Conservation (phyloP, 805 yeast species). For the Saccharomyces kudriavzevii region DNA sequence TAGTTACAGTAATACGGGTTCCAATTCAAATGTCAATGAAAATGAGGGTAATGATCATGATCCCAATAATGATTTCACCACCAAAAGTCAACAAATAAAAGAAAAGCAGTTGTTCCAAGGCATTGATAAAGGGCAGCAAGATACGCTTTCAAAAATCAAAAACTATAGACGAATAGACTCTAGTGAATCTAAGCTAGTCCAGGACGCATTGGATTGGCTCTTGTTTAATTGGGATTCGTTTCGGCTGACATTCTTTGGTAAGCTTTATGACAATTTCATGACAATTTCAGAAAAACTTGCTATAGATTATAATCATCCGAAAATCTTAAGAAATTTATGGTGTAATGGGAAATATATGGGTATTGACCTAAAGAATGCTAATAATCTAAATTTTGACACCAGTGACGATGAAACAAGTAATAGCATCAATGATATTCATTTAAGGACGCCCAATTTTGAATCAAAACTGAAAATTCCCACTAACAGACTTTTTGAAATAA, state of each 20-base stretch:
- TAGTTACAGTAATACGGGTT: neutral
- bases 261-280: conserved; percentile 43
- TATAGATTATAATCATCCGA: conserved; percentile 47
- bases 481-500: conserved; percentile 33
- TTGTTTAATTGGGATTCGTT: conserved; percentile 34
- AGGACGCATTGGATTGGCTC: conserved; percentile 36
- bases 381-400: conserved; percentile 7
- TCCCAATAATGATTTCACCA: conserved; percentile 6
- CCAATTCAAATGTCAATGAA: neutral
- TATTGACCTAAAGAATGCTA: conserved; percentile 17
- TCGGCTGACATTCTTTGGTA: conserved; percentile 43
- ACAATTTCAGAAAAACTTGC: conserved; percentile 48
- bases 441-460: conserved; percentile 19
- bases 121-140: conserved; percentile 19
- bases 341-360: conserved; percentile 35
- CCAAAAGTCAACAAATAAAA: conserved; percentile 20
- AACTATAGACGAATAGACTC: conserved; percentile 35
- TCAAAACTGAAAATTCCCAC: conserved; percentile 28
- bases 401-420: neutral
- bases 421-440: conserved; percentile 11
- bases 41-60: conserved; percentile 2
- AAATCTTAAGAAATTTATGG: conserved; percentile 47
- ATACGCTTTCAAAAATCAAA: conserved; percentile 20
- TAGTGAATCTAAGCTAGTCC: conserved; percentile 34
- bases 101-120: conserved; percentile 28